These are phyloP conservation scores for Ogataea siamensis DNA, from an alignment of 805 yeast species.

Conservation along the genomic window DNA sequence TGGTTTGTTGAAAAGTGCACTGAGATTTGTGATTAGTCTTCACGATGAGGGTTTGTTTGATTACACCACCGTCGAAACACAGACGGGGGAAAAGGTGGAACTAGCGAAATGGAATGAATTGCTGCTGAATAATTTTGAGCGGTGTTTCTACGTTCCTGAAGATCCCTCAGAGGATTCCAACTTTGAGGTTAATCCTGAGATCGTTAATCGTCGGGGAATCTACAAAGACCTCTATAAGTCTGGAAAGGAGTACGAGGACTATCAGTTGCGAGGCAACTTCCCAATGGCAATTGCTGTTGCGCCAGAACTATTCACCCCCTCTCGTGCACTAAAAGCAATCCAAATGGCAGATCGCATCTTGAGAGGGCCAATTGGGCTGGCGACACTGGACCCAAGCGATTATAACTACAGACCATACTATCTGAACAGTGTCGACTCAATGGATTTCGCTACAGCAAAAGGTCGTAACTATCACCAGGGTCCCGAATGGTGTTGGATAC, in stretches of 20 bases:
- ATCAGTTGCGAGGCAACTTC: conserved; percentile 89
- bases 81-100: conserved; percentile 54
- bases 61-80: conserved; percentile 53
- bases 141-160: conserved; percentile 71
- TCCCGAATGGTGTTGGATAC: conserved; percentile 97
- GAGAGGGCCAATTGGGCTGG: conserved; percentile 89
- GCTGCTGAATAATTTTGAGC: conserved; percentile 73
- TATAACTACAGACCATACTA: conserved; percentile 90
- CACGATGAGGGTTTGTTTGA: conserved; percentile 53
- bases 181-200: conserved; percentile 57
- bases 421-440: conserved; percentile 72
- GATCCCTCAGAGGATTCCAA: conserved; percentile 58
- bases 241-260: conserved; percentile 90
- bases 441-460: conserved; percentile 88
- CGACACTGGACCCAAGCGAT: conserved; percentile 90
- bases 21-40: conserved; percentile 73
- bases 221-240: conserved; percentile 83
- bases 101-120: conserved; percentile 72
- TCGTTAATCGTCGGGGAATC: conserved; percentile 88
- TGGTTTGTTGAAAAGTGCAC: conserved; percentile 79
- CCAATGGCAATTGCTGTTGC: conserved; percentile 93
- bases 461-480: conserved; percentile 98
- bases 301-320: conserved; percentile 77
- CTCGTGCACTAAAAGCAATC: conserved; percentile 62
- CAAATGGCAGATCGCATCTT: conserved; percentile 67